These are phyloP conservation scores for Fomitopsis serialis DNA, from an alignment of 768 basidiomycete species.

Conservation along the genomic window DNA sequence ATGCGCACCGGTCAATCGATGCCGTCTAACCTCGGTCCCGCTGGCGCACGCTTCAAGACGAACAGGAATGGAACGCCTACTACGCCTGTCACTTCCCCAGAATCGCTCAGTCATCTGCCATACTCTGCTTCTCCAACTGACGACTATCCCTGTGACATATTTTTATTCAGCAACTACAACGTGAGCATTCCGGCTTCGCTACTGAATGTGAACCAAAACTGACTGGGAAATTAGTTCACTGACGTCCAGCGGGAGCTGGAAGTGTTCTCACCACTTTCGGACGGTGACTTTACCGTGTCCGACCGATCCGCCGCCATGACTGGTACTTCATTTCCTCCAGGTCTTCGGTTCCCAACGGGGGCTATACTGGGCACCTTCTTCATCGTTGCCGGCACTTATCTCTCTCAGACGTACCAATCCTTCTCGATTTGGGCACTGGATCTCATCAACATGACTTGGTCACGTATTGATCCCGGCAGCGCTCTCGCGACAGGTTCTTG, in stretches of 20 bases:
- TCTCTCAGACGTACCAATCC: conserved; percentile 89
- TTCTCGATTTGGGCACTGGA: conserved; percentile 98
- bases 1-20: conserved; percentile 35
- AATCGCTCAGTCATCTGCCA: conserved; percentile 64
- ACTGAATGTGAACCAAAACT: neutral
- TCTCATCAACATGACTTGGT: conserved; percentile 76
- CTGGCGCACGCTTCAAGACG: conserved; percentile 54
- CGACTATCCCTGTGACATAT: conserved; percentile 81
- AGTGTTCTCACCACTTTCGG: conserved; percentile 78
- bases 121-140: conserved; percentile 70
- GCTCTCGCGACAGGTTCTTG: conserved; percentile 86
- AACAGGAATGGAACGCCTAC: conserved; percentile 35
- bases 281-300: conserved; percentile 69
- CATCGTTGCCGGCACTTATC: conserved; percentile 93
- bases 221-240: conserved; percentile 57
- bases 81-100: conserved; percentile 49
- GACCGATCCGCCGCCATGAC: conserved; percentile 81
- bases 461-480: conserved; percentile 83
- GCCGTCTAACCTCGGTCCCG: conserved; percentile 35
- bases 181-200: conserved; percentile 36
- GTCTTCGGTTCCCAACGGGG: conserved; percentile 93
- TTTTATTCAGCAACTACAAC: conserved; percentile 95
- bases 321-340: conserved; percentile 82
- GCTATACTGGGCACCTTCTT: conserved; percentile 87
- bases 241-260: conserved; percentile 95